Base-by-base conservation (phyloP, 1,284 basidiomycete genomes). In the Trichosporon sp. region DNA sequence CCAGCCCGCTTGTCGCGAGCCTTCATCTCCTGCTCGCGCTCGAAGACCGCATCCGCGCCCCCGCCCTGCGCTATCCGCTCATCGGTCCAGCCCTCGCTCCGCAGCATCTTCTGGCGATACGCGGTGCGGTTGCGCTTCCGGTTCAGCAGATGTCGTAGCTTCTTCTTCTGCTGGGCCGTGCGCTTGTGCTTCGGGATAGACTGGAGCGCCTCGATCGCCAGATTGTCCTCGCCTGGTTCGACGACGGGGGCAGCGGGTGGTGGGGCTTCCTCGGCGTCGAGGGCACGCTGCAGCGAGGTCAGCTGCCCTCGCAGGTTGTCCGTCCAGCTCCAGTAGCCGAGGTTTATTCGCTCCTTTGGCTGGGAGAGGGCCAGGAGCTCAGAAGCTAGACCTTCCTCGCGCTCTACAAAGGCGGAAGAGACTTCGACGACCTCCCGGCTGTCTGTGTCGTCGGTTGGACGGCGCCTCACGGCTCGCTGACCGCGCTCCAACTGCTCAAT, bases 371-470 rank as follows among this genome's bases (percentile, higher is more conserved):
- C 4, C 14, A 63, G 59, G 4, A 63, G 59, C 31, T 63, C 59
- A 2, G 59, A 16, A 2, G 91, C 88, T 74, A 88, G 83, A 40
- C 76, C 72, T 66, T 92, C 91, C 80, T 94, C 92, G 70, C 84
- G 83, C 26, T 80, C 78, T 35, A 91, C 75, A 88, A 90, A 91
- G 5, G 83, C 78, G 8, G 88, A 85, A 3, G 88, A 89, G 5
- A 91, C 88, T 70, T 92, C 89, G 72, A 77, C 80, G 7, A 78
- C 74, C 14, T 63, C 31, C 59, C 32, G 51, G 8, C 59, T 35
- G 35, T 54, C 31, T 31, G 35, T 31, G 14, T 16, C 31, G 10
- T 63, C 31, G 31, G 59, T 32, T 7, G 59, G 59, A 1, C 59
- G 59, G 16, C 59, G 59, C 5, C 40, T 16, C 32, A 40, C 14